Conservation (phyloP, 139 green algal species). For the Chlamydomonas schloesseri region DNA sequence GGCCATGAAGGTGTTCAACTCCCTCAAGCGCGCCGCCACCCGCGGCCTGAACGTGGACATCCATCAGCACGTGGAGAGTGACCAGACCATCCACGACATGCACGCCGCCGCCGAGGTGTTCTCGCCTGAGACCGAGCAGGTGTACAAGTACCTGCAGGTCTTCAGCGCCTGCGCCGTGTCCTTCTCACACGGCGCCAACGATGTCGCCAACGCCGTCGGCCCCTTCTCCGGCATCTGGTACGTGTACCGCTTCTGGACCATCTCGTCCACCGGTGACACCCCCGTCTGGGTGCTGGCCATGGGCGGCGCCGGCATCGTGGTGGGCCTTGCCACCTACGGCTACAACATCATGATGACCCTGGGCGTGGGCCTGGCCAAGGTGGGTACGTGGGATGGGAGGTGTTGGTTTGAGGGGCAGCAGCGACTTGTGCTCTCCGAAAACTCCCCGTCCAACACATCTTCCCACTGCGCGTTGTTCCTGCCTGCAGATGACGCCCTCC, state of each 20-base stretch:
- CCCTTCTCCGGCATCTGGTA: conserved; percentile 80
- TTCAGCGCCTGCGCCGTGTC: conserved; percentile 40
- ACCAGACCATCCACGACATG: conserved; percentile 32
- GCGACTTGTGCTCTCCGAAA: no score
- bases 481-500: conserved; percentile 36
- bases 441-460: no score
- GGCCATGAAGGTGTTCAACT: conserved; percentile 9
- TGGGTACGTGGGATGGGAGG: not conserved
- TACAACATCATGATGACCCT: conserved; percentile 53
- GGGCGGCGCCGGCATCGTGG: conserved; percentile 84
- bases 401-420: no score
- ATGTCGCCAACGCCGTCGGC: conserved; percentile 87
- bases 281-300: conserved; percentile 79
- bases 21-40: conserved; percentile 14
- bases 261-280: conserved; percentile 41
- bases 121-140: conserved; percentile 76
- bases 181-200: conserved; percentile 74
- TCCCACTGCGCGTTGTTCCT: no score
- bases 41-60: conserved; percentile 27
- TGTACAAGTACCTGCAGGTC: conserved; percentile 72
- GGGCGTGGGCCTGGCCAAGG: conserved; percentile 38
- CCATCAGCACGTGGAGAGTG: conserved; percentile 31
- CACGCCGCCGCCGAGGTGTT: conserved; percentile 71
- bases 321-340: conserved; percentile 82
- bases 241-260: conserved; percentile 49